These are phyloP conservation scores for Plasmodium sp. DNA, from an alignment of 169 alveolate genomes.

Conservation along the genomic window DNA sequence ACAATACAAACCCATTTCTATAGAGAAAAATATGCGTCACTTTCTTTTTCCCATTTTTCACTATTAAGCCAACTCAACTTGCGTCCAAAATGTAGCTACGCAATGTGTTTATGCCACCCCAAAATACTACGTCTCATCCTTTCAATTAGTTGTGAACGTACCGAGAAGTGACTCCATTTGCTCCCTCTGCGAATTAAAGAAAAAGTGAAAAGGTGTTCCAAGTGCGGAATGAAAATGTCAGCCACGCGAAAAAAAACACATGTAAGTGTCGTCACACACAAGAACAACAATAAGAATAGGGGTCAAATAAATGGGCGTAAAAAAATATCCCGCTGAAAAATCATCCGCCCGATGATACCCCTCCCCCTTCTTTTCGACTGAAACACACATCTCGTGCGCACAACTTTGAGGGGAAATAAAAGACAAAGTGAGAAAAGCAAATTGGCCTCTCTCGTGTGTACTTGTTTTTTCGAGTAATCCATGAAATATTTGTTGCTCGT, in stretches of 20 bases:
- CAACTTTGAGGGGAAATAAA: not conserved
- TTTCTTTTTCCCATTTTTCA: not conserved
- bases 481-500: slow-evolving; percentile 33
- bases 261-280: not conserved
- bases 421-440: not conserved
- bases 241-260: not conserved
- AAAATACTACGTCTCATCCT: not conserved
- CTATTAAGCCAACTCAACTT: not conserved
- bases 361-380: not conserved
- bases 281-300: not conserved
- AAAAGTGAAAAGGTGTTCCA: slow-evolving; percentile 1
- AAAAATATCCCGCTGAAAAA: not conserved
- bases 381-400: not conserved
- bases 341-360: not conserved
- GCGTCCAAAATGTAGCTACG: not conserved
- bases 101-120: not conserved
- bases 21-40: not conserved
- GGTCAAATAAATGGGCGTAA: not conserved
- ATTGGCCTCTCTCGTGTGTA: not conserved
- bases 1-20: not conserved
- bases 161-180: slow-evolving; percentile 47
- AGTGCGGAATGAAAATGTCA: not conserved
- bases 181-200: slow-evolving; percentile 42
- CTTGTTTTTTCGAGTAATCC: slow-evolving; percentile 58
- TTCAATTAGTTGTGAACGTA: slow-evolving; percentile 4